These are phyloP conservation scores for Spathaspora gorwiae DNA, from an alignment of 805 yeast species.

Conservation along the genomic window DNA sequence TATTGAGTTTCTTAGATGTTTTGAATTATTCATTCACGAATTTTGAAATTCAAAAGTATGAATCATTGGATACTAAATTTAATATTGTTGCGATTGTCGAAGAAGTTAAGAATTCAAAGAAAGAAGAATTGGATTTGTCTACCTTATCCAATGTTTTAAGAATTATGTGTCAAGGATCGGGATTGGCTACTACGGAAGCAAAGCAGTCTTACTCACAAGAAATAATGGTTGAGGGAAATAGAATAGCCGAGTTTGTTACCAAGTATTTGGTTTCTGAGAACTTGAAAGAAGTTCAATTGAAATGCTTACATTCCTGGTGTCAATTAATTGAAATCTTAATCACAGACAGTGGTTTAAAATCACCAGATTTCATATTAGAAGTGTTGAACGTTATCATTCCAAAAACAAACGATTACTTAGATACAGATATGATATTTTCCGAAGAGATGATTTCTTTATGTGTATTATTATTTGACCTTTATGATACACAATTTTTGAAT, in stretches of 20 bases:
- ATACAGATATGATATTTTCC: constrained; percentile 59
- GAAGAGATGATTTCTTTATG: constrained; percentile 74
- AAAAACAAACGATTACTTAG: constrained; percentile 69
- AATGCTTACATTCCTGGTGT: constrained; percentile 78
- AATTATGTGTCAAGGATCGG: constrained; percentile 18
- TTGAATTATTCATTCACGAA: constrained; percentile 51
- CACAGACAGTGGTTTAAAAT: constrained; percentile 45
- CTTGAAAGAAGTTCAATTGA: constrained; percentile 50
- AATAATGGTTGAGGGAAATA: constrained; percentile 20
- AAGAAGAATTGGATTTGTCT: constrained; percentile 36
- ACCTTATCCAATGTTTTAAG: constrained; percentile 22
- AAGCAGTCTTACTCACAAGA: constrained; percentile 21
- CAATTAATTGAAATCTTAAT: constrained; percentile 64
- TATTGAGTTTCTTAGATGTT: constrained; percentile 67
- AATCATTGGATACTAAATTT: constrained; percentile 21
- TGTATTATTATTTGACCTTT: constrained; percentile 63
- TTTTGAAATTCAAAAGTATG: constrained; percentile 38
- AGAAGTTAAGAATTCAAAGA: constrained; percentile 16
- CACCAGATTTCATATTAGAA: constrained; percentile 66
- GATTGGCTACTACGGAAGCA: constrained; percentile 14
- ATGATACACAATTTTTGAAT: constrained; percentile 32
- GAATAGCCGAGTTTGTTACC: constrained; percentile 35
- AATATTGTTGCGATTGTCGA: constrained; percentile 32
- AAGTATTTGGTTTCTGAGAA: constrained; percentile 44
- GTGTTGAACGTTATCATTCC: constrained; percentile 74